Base-by-base conservation (phyloP, 768 basidiomycete genomes). In the Collybiopsis luxurians region DNA sequence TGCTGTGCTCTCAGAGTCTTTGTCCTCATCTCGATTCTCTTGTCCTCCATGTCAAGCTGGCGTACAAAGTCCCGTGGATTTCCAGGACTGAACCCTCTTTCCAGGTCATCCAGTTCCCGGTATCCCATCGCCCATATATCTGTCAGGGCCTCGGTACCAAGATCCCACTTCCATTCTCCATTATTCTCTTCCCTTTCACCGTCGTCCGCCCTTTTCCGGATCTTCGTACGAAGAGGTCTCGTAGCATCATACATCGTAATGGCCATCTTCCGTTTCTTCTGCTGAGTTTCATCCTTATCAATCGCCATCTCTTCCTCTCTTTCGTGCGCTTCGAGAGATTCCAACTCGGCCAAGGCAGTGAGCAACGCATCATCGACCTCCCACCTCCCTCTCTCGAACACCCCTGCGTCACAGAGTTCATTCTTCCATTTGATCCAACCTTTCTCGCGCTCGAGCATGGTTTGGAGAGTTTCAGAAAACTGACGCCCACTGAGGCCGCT, bases 361-460 rank as follows among this genome's bases (percentile, higher is more conserved):
- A 24, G 3, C 3, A 39, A 19, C 9, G 36, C 50, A 15, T 51
- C 50, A 2, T 31, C 34, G 39, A 38, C 26, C 34, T 36, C 54
- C 81, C 86, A 84, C 4, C 88, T 77, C 38, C 85, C 84, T 62
- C 85, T 86, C 66, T 92, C 90, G 64, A 95, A 94, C 2, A 51
- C 50, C 10, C 11, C 36, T 23, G 87, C 82, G 15, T 82, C 74
- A 66, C 92, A 95, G 2, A 88, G 69, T 40, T 90, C 86, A 60
- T 89, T 90, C 73, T 95, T 95, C 92, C 92, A 95, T 60, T 81
- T 83, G 3, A 92, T 84, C 93, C 93, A 95, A 64, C 92, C 94
- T 67, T 84, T 86, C 71, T 95, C 93, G 50, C 92, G 79, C 61
- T 90, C 86, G 5, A 95, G 75, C 34, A 94, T 86, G 9, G 79